Conservation (phyloP, 768 basidiomycete genomes). For the Pleurotus giganteus region DNA sequence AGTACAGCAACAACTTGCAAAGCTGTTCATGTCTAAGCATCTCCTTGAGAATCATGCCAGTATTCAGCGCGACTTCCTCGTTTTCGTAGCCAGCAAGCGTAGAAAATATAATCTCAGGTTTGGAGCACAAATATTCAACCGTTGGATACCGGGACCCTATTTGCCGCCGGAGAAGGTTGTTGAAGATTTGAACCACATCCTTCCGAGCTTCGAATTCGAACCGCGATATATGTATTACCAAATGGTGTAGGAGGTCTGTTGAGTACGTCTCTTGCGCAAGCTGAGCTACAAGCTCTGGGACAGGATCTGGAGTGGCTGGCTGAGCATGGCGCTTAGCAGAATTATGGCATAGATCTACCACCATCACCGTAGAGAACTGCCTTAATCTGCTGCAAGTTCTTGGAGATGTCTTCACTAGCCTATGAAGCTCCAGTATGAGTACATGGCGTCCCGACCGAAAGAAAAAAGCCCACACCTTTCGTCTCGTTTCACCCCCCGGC, state of each 20-base stretch:
- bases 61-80: conserved; percentile 94
- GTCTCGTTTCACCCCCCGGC: conserved; percentile 71
- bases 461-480: conserved; percentile 58
- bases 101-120: conserved; percentile 74
- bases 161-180: conserved; percentile 84
- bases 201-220: conserved; percentile 95
- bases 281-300: conserved; percentile 89
- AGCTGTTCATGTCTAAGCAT: conserved; percentile 94
- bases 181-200: conserved; percentile 85
- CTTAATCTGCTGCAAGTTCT: conserved; percentile 90
- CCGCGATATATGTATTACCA: conserved; percentile 78
- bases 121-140: conserved; percentile 85
- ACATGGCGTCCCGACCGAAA: neutral
- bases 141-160: conserved; percentile 96
- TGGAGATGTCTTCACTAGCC: conserved; percentile 88
- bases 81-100: conserved; percentile 91
- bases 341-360: conserved; percentile 44
- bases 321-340: conserved; percentile 1
- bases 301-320: conserved; percentile 52
- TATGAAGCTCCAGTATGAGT: conserved; percentile 25
- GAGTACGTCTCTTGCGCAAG: conserved; percentile 95
- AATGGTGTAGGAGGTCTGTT: conserved; percentile 78
- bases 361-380: conserved; percentile 84
- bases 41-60: conserved; percentile 96
- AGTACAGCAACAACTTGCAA: conserved; percentile 85